Base-by-base conservation (phyloP, 495 filamentous ascomycete genomes). In the Thermochaetoides thermophila region DNA sequence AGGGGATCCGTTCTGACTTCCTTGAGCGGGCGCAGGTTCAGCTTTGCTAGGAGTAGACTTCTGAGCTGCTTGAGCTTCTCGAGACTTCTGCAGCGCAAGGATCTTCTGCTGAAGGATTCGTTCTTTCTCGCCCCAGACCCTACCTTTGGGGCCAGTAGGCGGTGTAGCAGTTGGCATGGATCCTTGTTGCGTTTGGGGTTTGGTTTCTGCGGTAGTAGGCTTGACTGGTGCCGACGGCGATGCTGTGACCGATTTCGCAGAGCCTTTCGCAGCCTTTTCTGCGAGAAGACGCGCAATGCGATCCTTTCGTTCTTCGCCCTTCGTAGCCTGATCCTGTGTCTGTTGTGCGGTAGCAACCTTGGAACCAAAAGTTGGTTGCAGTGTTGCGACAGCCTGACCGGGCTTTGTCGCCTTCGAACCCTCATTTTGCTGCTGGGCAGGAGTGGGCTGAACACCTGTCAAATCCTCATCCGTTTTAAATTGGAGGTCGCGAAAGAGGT, bases 261-360 rank as follows among this genome's bases (percentile, higher is more conserved):
- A 34, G 10, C 41, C 43, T 37, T 61, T 63, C 14, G 49, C 45
- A 15, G 46, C 57, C 45, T 60, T 70, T 25, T 62, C 76, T 24
- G 81, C 79, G 30, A 81, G 63, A 47, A 83, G 71, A 27, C 73
- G 68, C 12, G 80, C 78, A 44, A 82, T 81, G 25, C 81, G 68
- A 39, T 84, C 78, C 41, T 84, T 84, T 18, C 81, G 67, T 43
- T 82, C 77, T 44, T 83, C 60, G n/a, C n/a, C n/a, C n/a, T n/a
- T n/a, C n/a, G n/a, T n/a, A n/a, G n/a, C n/a, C n/a, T n/a, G n/a
- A n/a, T n/a, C n/a, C n/a, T n/a, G n/a, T n/a, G n/a, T n/a, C n/a
- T n/a, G n/a, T n/a, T n/a, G n/a, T n/a, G n/a, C n/a, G n/a, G n/a
- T n/a, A n/a, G n/a, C 14, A 7, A 45, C 39, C 9, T 38, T 30